Evolutionary conservation across 2,329 filamentous ascomycete genomes (phyloP), one percentile per base, ranked within the genome.

Genomic region (Cladosporium cucumerinum): DNA sequence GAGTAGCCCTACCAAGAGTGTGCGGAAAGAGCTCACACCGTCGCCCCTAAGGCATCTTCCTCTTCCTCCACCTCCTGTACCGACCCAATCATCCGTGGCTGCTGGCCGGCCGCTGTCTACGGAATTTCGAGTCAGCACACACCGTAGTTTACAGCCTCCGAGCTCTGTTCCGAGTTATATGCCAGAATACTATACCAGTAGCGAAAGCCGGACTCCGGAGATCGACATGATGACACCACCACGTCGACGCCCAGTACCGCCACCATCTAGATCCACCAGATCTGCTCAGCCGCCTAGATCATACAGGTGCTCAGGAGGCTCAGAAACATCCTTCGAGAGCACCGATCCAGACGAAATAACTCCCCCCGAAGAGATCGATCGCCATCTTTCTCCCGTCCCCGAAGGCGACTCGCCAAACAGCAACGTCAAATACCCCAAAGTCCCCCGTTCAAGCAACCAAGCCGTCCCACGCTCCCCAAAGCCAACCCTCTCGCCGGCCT

Each of bases 311-410:
- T 75, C 75, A 11, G 75, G 77, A 26, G 68, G 64, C 16, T 76
- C 73, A 8, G 77, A 79, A 21, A 82, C 81, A 2, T 80, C 79
- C 3, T 82, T 83, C 66, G 81, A 83, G 67, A 80, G 79, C 32
- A 76, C 72, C 3, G 79, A 79, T 66, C 72, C 75, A 3, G 77
- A 82, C 63, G 80, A 82, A 64, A 75, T 79, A 1, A 82, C 81
- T 2, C 81, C 76, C 6, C 75, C 80, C 1, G 79, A 81, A 30
- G 79, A 81, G 63, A 76, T 78, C 18, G 77, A 78, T 12, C 76
- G 77, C 55, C 72, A 76, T 7, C 74, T 82, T 6, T 79, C 78
- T 11, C 78, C 80, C 5, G 78, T 81, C 1, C 76, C 74, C 5
- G 78, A 80, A 65, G 57, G 52, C 12, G 63, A 65, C 8, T 78